Conservation (phyloP, 2,329 filamentous ascomycete genomes). For the Microthyrium microscopicum region DNA sequence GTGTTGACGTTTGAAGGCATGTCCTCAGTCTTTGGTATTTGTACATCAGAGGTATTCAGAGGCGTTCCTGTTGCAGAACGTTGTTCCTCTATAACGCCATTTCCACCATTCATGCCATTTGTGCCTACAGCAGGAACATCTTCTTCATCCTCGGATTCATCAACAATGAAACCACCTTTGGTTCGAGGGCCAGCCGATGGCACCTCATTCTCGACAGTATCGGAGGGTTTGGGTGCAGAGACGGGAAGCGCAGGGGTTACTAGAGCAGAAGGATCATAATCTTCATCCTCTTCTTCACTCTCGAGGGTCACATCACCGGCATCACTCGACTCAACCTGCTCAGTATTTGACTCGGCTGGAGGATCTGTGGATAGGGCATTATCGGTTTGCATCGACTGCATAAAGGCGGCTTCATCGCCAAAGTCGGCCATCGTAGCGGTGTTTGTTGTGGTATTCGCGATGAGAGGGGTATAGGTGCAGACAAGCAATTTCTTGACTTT, state of each 20-base stretch:
- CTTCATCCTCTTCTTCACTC: slow-evolving; percentile 9
- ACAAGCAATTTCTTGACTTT: too few relatives aligned
- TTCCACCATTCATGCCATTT: slow-evolving; percentile 16
- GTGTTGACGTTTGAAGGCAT: slow-evolving; percentile 23
- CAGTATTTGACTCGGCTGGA: slow-evolving; percentile 1
- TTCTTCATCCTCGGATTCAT: slow-evolving; percentile 43
- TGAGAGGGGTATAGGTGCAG: too few relatives aligned
- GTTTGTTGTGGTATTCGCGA: neutral
- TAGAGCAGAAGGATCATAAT: slow-evolving; percentile 8
- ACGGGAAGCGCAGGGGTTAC: neutral
- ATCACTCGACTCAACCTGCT: slow-evolving; percentile 2
- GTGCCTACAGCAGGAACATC: slow-evolving; percentile 30
- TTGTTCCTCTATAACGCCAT: slow-evolving; percentile 21
- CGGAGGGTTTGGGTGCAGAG: neutral
- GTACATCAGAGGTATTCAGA: slow-evolving; percentile 35
- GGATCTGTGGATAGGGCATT: slow-evolving; percentile 3
- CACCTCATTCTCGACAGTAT: slow-evolving; percentile 20
- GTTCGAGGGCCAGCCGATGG: slow-evolving; percentile 33
- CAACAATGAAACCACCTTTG: slow-evolving; percentile 45
- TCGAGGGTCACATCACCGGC: too few relatives aligned
- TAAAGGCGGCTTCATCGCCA: neutral
- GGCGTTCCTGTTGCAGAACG: slow-evolving; percentile 38
- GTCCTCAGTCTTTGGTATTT: slow-evolving; percentile 45
- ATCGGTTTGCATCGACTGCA: neutral
- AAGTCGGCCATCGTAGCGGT: neutral